Evolutionary conservation across 805 yeast genomes (phyloP).

Genomic region (Spathaspora boniae): DNA sequence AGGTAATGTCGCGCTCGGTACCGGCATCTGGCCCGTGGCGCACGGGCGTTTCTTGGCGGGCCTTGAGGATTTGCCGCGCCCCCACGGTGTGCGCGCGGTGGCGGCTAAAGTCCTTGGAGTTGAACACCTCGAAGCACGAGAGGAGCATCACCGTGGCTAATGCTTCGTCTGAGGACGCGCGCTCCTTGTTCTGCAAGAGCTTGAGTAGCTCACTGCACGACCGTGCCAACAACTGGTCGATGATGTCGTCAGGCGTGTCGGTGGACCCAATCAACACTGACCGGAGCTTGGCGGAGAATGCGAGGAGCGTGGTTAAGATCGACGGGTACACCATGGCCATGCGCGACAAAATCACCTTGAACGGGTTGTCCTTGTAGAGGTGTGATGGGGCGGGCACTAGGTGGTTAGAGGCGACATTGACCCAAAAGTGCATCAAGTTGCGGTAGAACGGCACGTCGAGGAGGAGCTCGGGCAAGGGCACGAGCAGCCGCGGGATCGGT

Average conservation of each 20-base stretch:
- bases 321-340: conserved; percentile 62
- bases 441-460: conserved; percentile 57
- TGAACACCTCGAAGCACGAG: conserved; percentile 51
- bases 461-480: conserved; percentile 60
- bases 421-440: conserved; percentile 60
- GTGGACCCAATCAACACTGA: conserved; percentile 20
- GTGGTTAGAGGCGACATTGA: conserved; percentile 54
- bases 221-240: conserved; percentile 52
- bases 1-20: conserved; percentile 41
- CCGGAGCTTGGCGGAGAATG: conserved; percentile 35
- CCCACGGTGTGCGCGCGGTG: conserved; percentile 69
- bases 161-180: conserved; percentile 63
- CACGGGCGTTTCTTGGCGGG: conserved; percentile 27
- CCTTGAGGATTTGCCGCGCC: conserved; percentile 59
- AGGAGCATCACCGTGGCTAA: conserved; percentile 59
- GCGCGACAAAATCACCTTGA: conserved; percentile 59
- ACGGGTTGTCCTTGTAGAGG: conserved; percentile 60
- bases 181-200: conserved; percentile 46
- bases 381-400: conserved; percentile 65
- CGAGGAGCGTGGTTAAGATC: conserved; percentile 52
- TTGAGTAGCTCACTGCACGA: conserved; percentile 56
- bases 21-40: conserved; percentile 13
- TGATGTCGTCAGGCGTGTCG: conserved; percentile 35
- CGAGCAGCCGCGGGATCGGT: conserved; percentile 30
- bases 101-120: conserved; percentile 41